Evolutionary conservation across 768 basidiomycete genomes (phyloP).

Genomic region (Sporobolomyces phaffii): DNA sequence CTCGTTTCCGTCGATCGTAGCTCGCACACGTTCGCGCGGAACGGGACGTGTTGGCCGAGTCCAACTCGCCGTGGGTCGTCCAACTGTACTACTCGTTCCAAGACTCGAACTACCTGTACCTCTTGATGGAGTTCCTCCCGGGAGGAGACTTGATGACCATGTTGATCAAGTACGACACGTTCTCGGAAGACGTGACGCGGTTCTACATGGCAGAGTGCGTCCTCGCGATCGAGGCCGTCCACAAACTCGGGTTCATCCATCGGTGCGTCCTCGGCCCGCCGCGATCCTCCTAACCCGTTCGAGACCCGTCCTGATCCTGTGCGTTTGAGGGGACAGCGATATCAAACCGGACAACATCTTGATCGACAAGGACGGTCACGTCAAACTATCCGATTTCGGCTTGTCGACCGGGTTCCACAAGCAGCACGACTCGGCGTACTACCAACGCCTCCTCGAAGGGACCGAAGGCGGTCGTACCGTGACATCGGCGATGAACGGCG

Average conservation of each 20-base stretch:
- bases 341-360: constrained; percentile 99
- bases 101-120: constrained; percentile 80
- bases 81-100: constrained; percentile 98
- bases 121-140: constrained; percentile 98
- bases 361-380: constrained; percentile 92
- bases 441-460: constrained; percentile 73
- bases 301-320: not conserved
- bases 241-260: constrained; percentile 94
- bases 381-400: constrained; percentile 97
- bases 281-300: constrained; percentile 5
- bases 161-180: constrained; percentile 99
- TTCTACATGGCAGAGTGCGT: constrained; percentile 99
- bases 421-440: constrained; percentile 92
- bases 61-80: constrained; percentile 92
- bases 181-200: constrained; percentile 93
- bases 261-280: constrained; percentile 55
- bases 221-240: constrained; percentile 93
- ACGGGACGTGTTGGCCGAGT: constrained; percentile 91
- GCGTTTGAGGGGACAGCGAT: constrained; percentile 56
- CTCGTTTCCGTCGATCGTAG: constrained; percentile 48
- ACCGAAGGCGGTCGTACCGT: constrained; percentile 25
- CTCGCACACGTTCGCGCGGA: constrained; percentile 96
- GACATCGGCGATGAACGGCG: constrained; percentile 50
- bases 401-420: constrained; percentile 99
- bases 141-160: constrained; percentile 99